Evolutionary conservation across 1,284 basidiomycete genomes (phyloP), one percentile per base, ranked within the genome.

Genomic region (Puccinia sorghi): DNA sequence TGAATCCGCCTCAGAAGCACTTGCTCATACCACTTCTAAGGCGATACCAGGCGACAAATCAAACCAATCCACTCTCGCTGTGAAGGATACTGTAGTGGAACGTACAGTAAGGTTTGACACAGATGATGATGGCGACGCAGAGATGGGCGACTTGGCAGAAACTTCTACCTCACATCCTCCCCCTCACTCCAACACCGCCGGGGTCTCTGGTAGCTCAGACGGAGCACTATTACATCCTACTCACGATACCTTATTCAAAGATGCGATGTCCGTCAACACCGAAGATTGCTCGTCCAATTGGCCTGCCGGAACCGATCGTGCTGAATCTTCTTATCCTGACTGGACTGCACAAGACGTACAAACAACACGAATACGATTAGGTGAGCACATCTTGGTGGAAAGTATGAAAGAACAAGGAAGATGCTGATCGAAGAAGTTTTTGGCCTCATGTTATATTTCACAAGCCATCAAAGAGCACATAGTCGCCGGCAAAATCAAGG

Each of bases 41-140:
- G 52, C 37, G 50, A 6, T 41, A 46, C 39, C 32, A 54, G 48
- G 20, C 32, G 32, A 46, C 52, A 27, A 61, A 52, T 32, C 48
- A 27, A 37, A 37, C 66, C 52, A 66, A 27, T 64, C 74, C 11
- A 56, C 52, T 54, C 63, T 54, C 20, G 72, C 72, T 50, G 43
- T 76, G 17, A 76, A 76, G 63, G 74, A 76, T 57, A 76, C 48
- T 27, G 74, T 76, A 11, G 54, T 76, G 20, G 74, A 76, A 57
- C 61, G 74, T 1, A 76, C 63, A 27, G 74, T 76, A 15, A n/a
- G 74, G n/a, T 76, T 76, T 20, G 74, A 76, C 66, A 67, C 63
- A 22, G 74, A 76, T 32, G 74, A 76, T 66, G 74, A 76, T 32
- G 74, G 74, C 15, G 74, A 76, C 50, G 63, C 74, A 41, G 74